A percentile compares a stretch with the other conserved stretches of the same genome.
phyloP scores from a whole-genome alignment of 495 filamentous ascomycete genomes.

The Aspergillus conjunctus region DNA sequence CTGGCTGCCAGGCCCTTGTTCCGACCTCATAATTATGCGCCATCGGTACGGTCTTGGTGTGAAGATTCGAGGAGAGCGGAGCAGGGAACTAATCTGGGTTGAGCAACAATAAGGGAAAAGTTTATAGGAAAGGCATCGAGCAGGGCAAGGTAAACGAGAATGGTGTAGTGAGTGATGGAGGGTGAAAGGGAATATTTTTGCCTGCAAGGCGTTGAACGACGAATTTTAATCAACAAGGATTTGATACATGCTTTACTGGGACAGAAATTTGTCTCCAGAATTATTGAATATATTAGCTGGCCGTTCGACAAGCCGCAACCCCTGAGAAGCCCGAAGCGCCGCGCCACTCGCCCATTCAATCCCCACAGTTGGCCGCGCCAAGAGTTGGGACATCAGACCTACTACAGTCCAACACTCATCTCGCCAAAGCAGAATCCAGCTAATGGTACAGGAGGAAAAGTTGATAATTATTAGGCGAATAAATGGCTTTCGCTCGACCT shows the following conservation, averaged over 20 bases:
- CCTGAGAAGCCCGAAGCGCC: conserved; percentile 46
- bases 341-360: conserved; percentile 39
- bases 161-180: conserved; percentile 7
- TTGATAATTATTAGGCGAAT: too few relatives aligned
- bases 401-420: background rate
- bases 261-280: conserved; percentile 32
- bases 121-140: conserved; percentile 20
- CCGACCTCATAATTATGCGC: conserved; percentile 97
- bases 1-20: conserved; percentile 97
- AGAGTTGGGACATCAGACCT: conserved; percentile 11
- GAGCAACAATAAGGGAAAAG: conserved; percentile 5
- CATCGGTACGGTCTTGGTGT: conserved; percentile 53
- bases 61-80: conserved; percentile 13
- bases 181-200: conserved; percentile 4
- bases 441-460: too few relatives aligned
- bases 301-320: conserved; percentile 45
- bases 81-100: conserved; percentile 21
- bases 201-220: conserved; percentile 9
- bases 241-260: conserved; percentile 22
- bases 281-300: conserved; percentile 33
- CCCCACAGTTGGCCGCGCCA: conserved; percentile 29
- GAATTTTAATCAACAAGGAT: conserved; percentile 14
- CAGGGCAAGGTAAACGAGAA: conserved; percentile 16
- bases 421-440: background rate
- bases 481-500: too few relatives aligned